Evolutionary conservation across 495 filamentous ascomycete genomes (phyloP).

Genomic region (Trichoderma gamsii): DNA sequence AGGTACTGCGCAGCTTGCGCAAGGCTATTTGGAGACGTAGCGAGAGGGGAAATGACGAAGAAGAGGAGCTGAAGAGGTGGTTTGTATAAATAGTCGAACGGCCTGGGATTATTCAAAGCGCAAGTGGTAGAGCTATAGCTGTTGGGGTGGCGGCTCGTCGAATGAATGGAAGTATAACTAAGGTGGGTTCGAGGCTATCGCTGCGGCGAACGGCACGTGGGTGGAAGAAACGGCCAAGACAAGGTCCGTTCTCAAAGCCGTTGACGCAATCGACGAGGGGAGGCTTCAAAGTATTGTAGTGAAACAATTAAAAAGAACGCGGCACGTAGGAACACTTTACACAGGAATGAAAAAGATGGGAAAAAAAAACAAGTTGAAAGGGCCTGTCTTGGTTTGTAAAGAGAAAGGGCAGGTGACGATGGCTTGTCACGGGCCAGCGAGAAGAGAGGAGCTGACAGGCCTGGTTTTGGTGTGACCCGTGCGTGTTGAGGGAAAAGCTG

Average conservation of each 20-base stretch:
- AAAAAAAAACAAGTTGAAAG: neutral
- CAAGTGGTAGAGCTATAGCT: neutral
- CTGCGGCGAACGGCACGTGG: neutral
- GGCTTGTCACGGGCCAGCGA: slow-evolving; percentile 7
- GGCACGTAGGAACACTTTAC: neutral
- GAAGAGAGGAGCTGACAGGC: neutral
- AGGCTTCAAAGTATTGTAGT: neutral
- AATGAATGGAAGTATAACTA: neutral
- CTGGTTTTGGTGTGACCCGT: neutral
- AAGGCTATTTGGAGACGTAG: neutral
- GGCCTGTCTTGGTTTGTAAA: neutral
- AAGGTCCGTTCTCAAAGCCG: neutral
- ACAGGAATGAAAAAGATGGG: neutral
- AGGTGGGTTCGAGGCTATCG: slow-evolving; percentile 1
- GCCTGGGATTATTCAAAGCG: neutral
- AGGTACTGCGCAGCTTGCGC: slow-evolving; percentile 15
- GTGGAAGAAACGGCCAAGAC: neutral
- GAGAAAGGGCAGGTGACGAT: slow-evolving; percentile 5
- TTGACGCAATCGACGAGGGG: neutral
- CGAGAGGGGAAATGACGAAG: neutral
- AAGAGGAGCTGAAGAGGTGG: neutral
- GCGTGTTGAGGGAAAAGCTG: neutral
- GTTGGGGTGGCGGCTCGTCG: neutral
- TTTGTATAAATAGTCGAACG: neutral
- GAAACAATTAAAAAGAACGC: neutral